Evolutionary conservation across 495 filamentous ascomycete genomes (phyloP).

Genomic region (Penicillium daleae): DNA sequence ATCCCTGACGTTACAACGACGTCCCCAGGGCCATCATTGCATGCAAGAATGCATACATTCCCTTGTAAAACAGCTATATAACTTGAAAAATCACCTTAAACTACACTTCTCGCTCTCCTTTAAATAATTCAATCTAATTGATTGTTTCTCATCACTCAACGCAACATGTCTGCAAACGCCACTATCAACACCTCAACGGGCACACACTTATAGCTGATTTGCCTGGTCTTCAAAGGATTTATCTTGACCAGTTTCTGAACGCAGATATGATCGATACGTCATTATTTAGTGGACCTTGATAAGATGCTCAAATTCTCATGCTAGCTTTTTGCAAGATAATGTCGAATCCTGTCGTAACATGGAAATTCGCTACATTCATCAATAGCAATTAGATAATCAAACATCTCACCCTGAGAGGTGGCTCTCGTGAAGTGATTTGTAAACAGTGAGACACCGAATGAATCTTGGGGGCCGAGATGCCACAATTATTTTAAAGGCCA

Average conservation of each 20-base stretch:
- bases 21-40: constrained; percentile 7
- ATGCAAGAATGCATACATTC: constrained; percentile 13
- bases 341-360: neutral
- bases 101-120: neutral
- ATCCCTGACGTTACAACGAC: constrained; percentile 40
- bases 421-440: no score
- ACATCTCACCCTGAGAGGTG: neutral
- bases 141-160: neutral
- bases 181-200: constrained; percentile 64
- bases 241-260: constrained; percentile 41
- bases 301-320: neutral
- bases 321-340: neutral
- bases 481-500: constrained; percentile 11
- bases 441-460: neutral
- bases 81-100: neutral
- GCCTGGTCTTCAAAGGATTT: constrained; percentile 39
- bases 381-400: neutral
- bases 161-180: constrained; percentile 37
- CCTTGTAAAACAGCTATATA: constrained; percentile 9
- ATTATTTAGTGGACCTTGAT: constrained; percentile 15
- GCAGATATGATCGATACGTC: constrained; percentile 31
- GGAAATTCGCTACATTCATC: neutral
- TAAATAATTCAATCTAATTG: neutral
- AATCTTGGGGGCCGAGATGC: constrained; percentile 2
- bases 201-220: constrained; percentile 50